Base-by-base conservation (phyloP, 2,329 filamentous ascomycete species). In the Anisogramma anomala region DNA sequence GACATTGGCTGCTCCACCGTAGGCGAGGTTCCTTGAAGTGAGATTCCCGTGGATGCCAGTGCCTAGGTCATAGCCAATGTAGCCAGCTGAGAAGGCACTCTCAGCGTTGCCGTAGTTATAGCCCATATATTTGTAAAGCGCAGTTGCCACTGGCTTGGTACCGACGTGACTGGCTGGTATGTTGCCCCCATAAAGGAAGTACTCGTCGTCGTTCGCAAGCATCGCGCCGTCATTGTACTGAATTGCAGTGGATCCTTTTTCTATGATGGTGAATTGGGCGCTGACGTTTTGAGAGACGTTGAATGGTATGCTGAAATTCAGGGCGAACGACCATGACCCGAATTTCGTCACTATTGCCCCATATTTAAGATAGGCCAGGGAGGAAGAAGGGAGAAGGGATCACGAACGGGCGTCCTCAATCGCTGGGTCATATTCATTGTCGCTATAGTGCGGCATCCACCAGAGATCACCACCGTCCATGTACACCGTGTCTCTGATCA, bases 181-280 rank as follows among this genome's bases (percentile, higher is more conserved):
- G 3, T 77, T 53, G 0, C 81, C 81, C 14, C 80, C 81, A 40
- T 79, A 84, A 2, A 79, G 62, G 50, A 69, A 77, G 51, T 77
- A 77, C 45, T 80, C 69, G 36, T 68, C 60, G 43, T 83, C 63
- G 49, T 83, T 84, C 35, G 68, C 69, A 23, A 85, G 69, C 61
- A 84, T 71, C 6, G 65, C 72, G 2, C 81, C 81, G 45, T 82
- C 77, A 13, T 65, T 46, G 46, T 72, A 81, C 33, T 69, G 46
- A 46, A 71, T 72, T 47, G 69, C 74, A 23, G 64, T 64, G 14
- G 57, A 56, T 3, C 63, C 63, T 35, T 44, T 47, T 20, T 15
- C 18, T 26, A 53, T 63, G 0, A 55, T 45, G 2, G 57, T 54
- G 14, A 83, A 63, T 8, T 79, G 55, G 0, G 51, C 55, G 13